These are phyloP conservation scores for Candida sp. DNA, from an alignment of 1,139 yeast species.

Conservation along the genomic window DNA sequence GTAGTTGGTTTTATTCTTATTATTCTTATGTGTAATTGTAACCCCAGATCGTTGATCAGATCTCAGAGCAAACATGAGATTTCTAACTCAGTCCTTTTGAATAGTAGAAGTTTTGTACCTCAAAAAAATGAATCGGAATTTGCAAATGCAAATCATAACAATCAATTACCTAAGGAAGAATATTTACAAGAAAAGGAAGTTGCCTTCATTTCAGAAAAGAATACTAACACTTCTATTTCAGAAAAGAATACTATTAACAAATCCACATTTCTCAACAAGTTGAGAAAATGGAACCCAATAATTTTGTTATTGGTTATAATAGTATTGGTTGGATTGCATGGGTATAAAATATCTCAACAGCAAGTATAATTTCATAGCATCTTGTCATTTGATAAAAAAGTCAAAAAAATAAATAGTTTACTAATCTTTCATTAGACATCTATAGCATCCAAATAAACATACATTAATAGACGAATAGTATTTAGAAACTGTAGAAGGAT, in stretches of 20 bases:
- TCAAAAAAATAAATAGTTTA: no score
- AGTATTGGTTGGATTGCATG: background rate
- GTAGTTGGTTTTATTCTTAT: no score
- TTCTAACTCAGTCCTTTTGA: background rate
- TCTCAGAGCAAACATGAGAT: background rate
- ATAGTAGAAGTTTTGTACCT: background rate
- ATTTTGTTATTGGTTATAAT: background rate
- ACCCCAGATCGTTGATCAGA: background rate
- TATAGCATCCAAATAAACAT: no score
- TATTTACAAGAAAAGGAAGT: background rate
- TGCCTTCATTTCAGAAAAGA: background rate
- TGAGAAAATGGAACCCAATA: background rate
- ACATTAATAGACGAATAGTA: no score
- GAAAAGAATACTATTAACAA: background rate
- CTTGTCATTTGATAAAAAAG: background rate
- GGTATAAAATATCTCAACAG: background rate
- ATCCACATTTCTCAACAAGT: background rate
- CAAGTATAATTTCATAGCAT: background rate
- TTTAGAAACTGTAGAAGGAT: no score
- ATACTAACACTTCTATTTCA: background rate
- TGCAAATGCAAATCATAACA: no score
- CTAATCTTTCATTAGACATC: no score
- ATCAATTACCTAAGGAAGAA: no score
- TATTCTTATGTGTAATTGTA: conserved; percentile 3
- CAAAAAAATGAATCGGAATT: background rate